Base-by-base conservation (phyloP, 176 grass and related monocot species). In the Bolboschoenus planiculmis region DNA sequence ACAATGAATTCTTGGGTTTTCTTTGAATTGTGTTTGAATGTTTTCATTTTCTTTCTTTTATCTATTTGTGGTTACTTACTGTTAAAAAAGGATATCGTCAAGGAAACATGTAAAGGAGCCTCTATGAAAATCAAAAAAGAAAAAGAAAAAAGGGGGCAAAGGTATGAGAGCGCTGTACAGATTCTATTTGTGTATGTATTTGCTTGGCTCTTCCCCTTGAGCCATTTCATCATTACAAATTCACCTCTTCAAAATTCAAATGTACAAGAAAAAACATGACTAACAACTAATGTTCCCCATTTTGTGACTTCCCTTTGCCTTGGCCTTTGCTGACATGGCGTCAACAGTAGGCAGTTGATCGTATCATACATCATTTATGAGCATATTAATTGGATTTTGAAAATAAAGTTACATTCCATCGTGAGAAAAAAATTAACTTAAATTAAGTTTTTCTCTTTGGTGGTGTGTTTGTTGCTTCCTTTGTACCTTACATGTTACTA, bases 131-230 rank as follows among this genome's bases (percentile, higher is more conserved):
- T 59, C 3, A 61, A 29, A 26, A 81, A 14, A 39, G 27, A 23
- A 42, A 15, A 7, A 26, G 5, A n/a, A 80, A 80, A 58, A 56
- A 81, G 48, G 42, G 60, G 55, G 56, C 51, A 61, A n/a, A n/a
- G n/a, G 37, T 42, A 60, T 59, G 60, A 27, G 30, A 59, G 56
- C 54, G 60, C 78, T 81, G 29, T 60, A 81, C 78, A 81, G 55
- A 81, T 81, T 81, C 78, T 81, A 60, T 59, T 81, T 81, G 47
- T 81, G 78, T 81, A 81, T 40, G 50, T 40, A 61, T 59, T 59
- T 16, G 78, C 36, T 81, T 81, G 78, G 78, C 56, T 61, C 35
- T 51, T 74, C 43, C 33, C 53, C 30, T 81, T 44, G 78, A 81
- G 54, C 50, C 56, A 58, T 40, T 40, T 39, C 35, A 81, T 81